phyloP scores from a whole-genome alignment of 2,329 filamentous ascomycete species.

The Bipolaris gigantea region DNA sequence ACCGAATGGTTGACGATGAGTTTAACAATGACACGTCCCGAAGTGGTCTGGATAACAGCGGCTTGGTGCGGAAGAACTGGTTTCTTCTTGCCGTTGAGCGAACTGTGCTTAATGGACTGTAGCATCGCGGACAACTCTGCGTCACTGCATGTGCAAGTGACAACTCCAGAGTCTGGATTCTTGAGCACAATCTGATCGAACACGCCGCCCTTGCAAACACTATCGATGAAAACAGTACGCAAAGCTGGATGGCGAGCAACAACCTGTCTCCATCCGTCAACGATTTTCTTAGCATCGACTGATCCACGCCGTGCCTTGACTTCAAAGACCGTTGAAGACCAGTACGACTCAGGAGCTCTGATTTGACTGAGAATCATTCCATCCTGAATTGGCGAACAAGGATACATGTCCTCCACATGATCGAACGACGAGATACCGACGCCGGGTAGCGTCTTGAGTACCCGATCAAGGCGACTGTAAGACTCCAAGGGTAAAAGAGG shows the following conservation, averaged over 20 bases:
- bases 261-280: constrained; percentile 36
- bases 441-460: constrained; percentile 31
- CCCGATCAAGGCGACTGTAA: constrained; percentile 33
- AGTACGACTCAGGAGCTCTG: constrained; percentile 35
- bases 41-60: constrained; percentile 31
- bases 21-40: constrained; percentile 37
- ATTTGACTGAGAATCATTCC: constrained; percentile 42
- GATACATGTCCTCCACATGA: constrained; percentile 39
- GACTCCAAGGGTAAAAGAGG: constrained; percentile 38
- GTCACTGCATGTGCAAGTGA: constrained; percentile 29
- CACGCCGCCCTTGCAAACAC: constrained; percentile 40
- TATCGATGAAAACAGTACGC: constrained; percentile 40
- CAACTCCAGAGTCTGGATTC: constrained; percentile 26
- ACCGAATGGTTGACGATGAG: constrained; percentile 43
- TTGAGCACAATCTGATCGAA: constrained; percentile 43
- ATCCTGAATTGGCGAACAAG: constrained; percentile 38
- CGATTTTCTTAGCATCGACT: constrained; percentile 29
- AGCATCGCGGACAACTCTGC: constrained; percentile 25
- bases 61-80: constrained; percentile 40
- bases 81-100: constrained; percentile 35
- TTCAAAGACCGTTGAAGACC: constrained; percentile 35
- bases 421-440: constrained; percentile 27
- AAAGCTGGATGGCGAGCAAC: constrained; percentile 39
- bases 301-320: constrained; percentile 25
- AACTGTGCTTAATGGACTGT: constrained; percentile 29